Conservation (phyloP, 768 basidiomycete species). For the Hygrocybe punicea region DNA sequence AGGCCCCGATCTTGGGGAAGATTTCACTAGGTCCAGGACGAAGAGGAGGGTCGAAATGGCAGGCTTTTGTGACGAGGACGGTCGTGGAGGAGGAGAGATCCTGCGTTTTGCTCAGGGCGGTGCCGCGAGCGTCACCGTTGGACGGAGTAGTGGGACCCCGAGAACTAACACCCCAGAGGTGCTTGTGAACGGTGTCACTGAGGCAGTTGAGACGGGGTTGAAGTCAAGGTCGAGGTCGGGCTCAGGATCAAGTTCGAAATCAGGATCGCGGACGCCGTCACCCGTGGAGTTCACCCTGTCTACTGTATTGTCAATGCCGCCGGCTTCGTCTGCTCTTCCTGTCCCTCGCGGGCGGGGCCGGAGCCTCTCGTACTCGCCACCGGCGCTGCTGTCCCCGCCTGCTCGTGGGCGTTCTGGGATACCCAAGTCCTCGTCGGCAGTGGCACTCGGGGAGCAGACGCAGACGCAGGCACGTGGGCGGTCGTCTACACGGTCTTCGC, state of each 20-base stretch:
- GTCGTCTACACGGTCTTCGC: conserved; percentile 53
- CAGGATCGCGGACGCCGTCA: conserved; percentile 42
- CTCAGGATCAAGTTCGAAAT: conserved; percentile 37
- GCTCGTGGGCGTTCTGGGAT: conserved; percentile 24
- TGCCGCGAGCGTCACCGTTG: conserved; percentile 7
- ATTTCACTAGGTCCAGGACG: conserved; percentile 34
- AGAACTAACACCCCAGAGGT: not conserved
- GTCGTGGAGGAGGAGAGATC: not conserved
- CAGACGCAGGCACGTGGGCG: conserved; percentile 52
- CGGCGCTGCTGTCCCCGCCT: conserved; percentile 24
- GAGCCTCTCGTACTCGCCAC: conserved; percentile 13
- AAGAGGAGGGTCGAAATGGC: conserved; percentile 13
- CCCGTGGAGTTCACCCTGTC: conserved; percentile 19
- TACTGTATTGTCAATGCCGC: conserved; percentile 10
- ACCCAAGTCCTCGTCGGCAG: not conserved
- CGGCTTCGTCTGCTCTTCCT: conserved; percentile 14
- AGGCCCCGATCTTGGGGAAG: conserved; percentile 55
- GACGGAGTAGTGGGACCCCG: not conserved
- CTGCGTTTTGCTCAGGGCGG: conserved; percentile 11
- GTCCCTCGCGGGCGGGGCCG: conserved; percentile 9
- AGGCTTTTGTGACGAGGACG: not conserved
- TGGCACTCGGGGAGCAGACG: conserved; percentile 12
- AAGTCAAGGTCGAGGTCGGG: conserved; percentile 17
- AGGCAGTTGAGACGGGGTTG: too few relatives aligned
- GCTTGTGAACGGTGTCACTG: conserved; percentile 25